Evolutionary conservation across 495 filamentous ascomycete species (phyloP).

Genomic region (Trichoderma erinaceum): DNA sequence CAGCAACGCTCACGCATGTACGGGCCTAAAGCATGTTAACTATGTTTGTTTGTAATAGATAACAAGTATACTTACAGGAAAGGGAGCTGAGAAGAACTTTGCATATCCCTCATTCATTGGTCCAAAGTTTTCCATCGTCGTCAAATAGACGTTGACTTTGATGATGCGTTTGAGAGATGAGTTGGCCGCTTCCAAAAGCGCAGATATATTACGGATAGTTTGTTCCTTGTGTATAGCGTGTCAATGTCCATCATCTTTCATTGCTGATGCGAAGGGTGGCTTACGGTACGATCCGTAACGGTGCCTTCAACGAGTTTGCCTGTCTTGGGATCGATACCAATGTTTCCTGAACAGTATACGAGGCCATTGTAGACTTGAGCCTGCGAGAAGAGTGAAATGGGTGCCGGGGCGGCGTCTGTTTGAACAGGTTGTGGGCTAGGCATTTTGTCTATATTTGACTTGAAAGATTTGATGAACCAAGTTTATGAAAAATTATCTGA

Average conservation of each 20-base stretch:
- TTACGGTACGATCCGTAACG: conserved; percentile 43
- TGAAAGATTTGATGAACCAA: neutral
- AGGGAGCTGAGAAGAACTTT: conserved; percentile 41
- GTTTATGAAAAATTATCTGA: neutral
- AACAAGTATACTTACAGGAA: neutral
- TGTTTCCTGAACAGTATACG: conserved; percentile 52
- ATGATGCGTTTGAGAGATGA: conserved; percentile 54
- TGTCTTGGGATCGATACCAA: conserved; percentile 47
- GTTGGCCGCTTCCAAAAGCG: conserved; percentile 55
- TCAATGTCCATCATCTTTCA: neutral
- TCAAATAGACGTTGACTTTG: conserved; percentile 63
- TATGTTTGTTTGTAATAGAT: neutral
- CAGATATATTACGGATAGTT: conserved; percentile 44
- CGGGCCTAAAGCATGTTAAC: conserved; percentile 3
- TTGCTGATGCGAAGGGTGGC: neutral
- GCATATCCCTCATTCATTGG: conserved; percentile 46
- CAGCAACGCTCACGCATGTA: conserved; percentile 58
- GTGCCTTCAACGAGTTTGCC: conserved; percentile 45
- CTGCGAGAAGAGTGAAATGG: conserved; percentile 51
- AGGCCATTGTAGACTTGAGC: conserved; percentile 52
- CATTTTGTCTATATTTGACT: neutral
- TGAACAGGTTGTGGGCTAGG: neutral
- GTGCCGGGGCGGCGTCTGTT: conserved; percentile 34
- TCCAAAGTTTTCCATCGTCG: conserved; percentile 59
- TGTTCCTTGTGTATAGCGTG: neutral